Conservation (phyloP, 2,329 filamentous ascomycete genomes). For the Phaeosphaeria sp. region DNA sequence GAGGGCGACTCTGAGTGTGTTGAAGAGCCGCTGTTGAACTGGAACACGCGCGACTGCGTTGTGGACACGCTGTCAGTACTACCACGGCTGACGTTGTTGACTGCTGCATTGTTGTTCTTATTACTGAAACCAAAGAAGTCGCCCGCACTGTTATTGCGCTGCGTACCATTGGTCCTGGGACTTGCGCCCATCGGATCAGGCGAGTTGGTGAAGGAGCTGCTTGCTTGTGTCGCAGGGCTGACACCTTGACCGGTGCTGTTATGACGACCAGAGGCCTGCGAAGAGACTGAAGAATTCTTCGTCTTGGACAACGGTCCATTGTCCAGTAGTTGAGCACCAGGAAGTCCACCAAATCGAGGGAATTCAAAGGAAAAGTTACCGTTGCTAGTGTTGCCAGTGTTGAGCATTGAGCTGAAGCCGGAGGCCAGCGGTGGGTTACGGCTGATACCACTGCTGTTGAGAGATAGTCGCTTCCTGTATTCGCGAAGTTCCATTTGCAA, state of each 20-base stretch:
- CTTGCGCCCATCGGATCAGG: conserved; percentile 38
- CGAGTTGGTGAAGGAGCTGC: conserved; percentile 30
- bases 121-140: conserved; percentile 28
- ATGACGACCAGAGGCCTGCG: conserved; percentile 34
- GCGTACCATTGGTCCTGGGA: conserved; percentile 42
- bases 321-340: conserved; percentile 60
- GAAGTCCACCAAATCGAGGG: conserved; percentile 84
- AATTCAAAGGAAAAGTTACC: conserved; percentile 96
- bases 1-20: conserved; percentile 59
- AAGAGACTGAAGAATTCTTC: conserved; percentile 32
- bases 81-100: conserved; percentile 28
- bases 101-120: conserved; percentile 18
- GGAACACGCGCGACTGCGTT: conserved; percentile 55
- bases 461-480: conserved; percentile 84
- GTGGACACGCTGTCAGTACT: conserved; percentile 51
- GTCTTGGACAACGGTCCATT: conserved; percentile 50
- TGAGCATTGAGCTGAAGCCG: conserved; percentile 54
- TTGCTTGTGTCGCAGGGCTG: conserved; percentile 45
- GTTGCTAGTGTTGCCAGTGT: conserved; percentile 66
- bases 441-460: conserved; percentile 58
- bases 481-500: conserved; percentile 84
- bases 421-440: conserved; percentile 54
- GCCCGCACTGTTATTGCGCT: conserved; percentile 44
- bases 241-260: conserved; percentile 42
- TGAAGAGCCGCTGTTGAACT: conserved; percentile 57